Conservation (phyloP, 768 basidiomycete species). For the Mycena chlorophos region DNA sequence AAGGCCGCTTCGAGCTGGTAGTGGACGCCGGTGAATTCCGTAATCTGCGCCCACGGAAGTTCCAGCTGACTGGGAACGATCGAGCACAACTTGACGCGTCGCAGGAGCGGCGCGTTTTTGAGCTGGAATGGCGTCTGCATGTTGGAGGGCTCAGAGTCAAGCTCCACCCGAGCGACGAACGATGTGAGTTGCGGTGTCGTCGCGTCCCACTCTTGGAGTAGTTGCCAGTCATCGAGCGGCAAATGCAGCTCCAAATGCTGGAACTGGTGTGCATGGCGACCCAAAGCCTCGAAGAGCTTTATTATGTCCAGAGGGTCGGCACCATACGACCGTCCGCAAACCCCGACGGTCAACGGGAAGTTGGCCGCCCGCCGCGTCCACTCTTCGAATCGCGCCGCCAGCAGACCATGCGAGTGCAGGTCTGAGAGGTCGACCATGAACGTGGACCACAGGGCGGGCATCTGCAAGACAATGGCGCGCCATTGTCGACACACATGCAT, state of each 20-base stretch:
- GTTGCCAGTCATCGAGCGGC: not conserved
- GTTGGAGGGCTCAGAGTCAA: not conserved
- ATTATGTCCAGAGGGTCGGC: not conserved
- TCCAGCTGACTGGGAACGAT: not conserved
- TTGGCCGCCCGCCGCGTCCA: not conserved
- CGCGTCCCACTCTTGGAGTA: not conserved
- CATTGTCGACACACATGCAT: not conserved
- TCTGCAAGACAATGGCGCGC: not conserved
- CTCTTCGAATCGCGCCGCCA: not conserved
- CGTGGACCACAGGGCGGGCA: not conserved
- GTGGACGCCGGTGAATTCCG: not conserved
- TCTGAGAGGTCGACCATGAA: not conserved
- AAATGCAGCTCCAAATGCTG: not conserved
- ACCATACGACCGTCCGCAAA: not conserved
- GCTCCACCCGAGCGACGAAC: not conserved
- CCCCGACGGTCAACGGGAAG: not conserved
- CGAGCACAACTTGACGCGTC: not conserved
- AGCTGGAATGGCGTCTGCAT: not conserved
- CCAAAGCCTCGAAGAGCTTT: not conserved
- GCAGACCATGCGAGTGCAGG: too few species aligned
- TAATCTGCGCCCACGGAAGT: not conserved
- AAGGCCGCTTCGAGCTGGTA: not conserved
- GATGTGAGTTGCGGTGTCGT: not conserved
- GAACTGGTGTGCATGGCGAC: not conserved
- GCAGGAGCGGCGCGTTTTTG: not conserved